phyloP scores from a whole-genome alignment of 495 filamentous ascomycete species.

The Trichodelitschia bisporula region DNA sequence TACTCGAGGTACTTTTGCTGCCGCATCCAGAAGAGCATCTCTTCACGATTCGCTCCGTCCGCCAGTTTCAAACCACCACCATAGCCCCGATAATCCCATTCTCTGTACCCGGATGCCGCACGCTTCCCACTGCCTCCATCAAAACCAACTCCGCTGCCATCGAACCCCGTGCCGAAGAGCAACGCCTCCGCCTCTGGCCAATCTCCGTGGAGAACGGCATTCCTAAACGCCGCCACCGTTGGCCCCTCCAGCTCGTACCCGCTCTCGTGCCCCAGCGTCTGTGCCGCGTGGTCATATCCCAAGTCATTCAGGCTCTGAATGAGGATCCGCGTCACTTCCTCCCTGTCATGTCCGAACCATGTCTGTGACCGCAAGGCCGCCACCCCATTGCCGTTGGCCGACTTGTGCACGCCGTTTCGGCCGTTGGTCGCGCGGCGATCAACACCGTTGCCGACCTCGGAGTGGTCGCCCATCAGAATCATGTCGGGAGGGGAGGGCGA shows the following conservation, averaged over 20 bases:
- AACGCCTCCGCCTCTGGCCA: slow-evolving; percentile 72
- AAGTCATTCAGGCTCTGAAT: slow-evolving; percentile 78
- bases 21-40: slow-evolving; percentile 56
- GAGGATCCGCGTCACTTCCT: slow-evolving; percentile 78
- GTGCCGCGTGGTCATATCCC: slow-evolving; percentile 58
- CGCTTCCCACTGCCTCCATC: neutral
- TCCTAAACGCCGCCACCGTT: slow-evolving; percentile 61
- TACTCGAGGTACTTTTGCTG: slow-evolving; percentile 92
- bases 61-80: slow-evolving; percentile 22
- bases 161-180: slow-evolving; percentile 29
- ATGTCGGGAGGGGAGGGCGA: no score
- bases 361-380: no score
- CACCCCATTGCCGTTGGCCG: no score
- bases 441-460: no score
- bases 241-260: slow-evolving; percentile 73
- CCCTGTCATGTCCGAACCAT: slow-evolving; percentile 67
- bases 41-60: slow-evolving; percentile 29
- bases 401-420: no score
- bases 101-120: neutral
- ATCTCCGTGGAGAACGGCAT: slow-evolving; percentile 53
- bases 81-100: neutral
- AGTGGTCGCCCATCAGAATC: no score
- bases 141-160: slow-evolving; percentile 18
- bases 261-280: slow-evolving; percentile 50
- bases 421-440: no score